Evolutionary conservation across 805 yeast genomes (phyloP), one percentile per base, ranked within the genome.

Genomic region (Ogataea chonburiensis): DNA sequence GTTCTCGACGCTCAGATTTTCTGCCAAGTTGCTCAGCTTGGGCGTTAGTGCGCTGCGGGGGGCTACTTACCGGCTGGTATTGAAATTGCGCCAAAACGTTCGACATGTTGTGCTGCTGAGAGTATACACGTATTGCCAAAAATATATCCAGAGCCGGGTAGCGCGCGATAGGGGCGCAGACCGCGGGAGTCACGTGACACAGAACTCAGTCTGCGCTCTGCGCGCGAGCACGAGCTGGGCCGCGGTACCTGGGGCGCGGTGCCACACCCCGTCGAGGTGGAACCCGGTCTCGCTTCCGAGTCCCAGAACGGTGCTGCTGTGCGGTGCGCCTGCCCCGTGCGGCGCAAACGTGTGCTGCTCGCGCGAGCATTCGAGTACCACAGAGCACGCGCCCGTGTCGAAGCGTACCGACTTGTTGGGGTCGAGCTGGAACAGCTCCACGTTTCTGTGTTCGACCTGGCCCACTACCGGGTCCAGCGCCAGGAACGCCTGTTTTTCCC

Each of bases 401-500:
- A 17, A 36, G 12, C 17, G 18, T 11, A 30, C 28, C 15, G 18
- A n/a, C 28, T 14, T n/a, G 11, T 22, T 22, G 5, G 46, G 37
- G 7, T 42, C 38, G 17, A 36, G 46, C 24, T 45, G 55, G 24
- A 24, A 57, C 5, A 58, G 31, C 29, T 47, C 38, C 10, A 58
- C 44, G 5, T 26, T 17, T 7, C 44, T 34, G 17, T 47, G 33
- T 2, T 49, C 53, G 15, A 61, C 50, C 1, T 43, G 40, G 0
- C 56, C 58, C 11, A 80, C 80, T 2, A 70, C 70, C 1, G 86
- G 80, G 18, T 81, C 81, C 9, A 81, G 53, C 1, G 77, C 88
- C n/a, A 81, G 64, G 53, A 78, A 73, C 21, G 74, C 74, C 3
- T 83, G 78, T 38, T 81, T 73, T 18, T 79, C 75, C 1, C 86